Base-by-base conservation (phyloP, 352 stramenopile genomes). In the Sclerospora graminicola region DNA sequence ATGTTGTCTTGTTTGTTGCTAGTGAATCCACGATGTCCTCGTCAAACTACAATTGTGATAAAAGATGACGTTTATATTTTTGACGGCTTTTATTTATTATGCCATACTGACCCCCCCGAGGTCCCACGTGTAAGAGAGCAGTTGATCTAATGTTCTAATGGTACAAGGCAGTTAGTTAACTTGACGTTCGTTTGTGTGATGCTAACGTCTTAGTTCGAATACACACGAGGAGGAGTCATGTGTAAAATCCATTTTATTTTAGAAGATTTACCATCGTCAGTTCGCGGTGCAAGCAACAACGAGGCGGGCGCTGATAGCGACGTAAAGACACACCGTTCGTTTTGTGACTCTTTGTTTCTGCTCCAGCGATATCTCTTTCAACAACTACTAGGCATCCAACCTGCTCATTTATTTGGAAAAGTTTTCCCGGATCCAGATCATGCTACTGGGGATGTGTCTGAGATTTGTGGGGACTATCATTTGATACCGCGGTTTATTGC, bases 11-110 rank as follows among this genome's bases (percentile, higher is more conserved):
- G 28, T 33, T 33, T 7, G 21, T 37, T 37, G 32, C 32, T 30
- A 90, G 79, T 87, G 56, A 90, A 90, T 41, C 79, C 79, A 31
- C 73, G 79, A 19, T 89, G 71, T 39, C 44, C 52, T 7, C 67
- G 54, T 15, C 86, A 89, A 65, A 90, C 82, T 14, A 72, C 72
- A 11, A 70, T 91, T 28, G 56, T 73, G 21, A 61, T 78, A n/a
- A 62, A 76, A 13, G 59, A 66, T 21, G 60, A 61, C 19, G 58
- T 84, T 16, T 89, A 87, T 46, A 48, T 89, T 19, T 93, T 93
- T 40, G 82, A 93, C 37, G 82, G 82, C 26, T 91, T 91, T 48
- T 90, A 85, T 63, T 45, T 93, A 41, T 60, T 93, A 11, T 88
- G 66, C 30, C 79, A 90, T 16, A 59, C 67, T 24, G 59, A 83